phyloP scores from a whole-genome alignment of 1,139 yeast species.

The Kazachstania sp. region DNA sequence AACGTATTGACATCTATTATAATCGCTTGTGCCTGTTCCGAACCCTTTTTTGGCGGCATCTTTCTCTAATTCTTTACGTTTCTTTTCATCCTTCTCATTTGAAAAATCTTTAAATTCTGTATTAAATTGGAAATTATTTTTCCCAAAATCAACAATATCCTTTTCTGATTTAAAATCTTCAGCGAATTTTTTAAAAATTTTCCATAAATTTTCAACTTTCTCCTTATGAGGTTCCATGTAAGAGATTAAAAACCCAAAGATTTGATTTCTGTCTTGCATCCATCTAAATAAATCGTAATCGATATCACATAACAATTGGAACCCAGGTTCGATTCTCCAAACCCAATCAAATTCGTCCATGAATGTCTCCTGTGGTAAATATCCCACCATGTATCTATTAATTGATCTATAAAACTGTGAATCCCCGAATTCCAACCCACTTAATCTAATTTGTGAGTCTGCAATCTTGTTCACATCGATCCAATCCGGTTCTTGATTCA shows the following conservation, averaged over 20 bases:
- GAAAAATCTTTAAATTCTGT: background rate
- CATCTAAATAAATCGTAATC: conserved; percentile 72
- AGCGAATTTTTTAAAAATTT: conserved; percentile 57
- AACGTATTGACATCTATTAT: conserved; percentile 81
- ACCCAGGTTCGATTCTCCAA: conserved; percentile 92
- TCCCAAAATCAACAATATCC: background rate
- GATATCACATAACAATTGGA: conserved; percentile 66
- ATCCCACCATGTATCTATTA: conserved; percentile 88
- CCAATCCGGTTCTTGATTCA: conserved; percentile 40
- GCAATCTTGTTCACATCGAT: conserved; percentile 54
- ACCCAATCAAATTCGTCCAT: conserved; percentile 70
- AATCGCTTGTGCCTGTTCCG: conserved; percentile 32
- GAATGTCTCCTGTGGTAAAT: conserved; percentile 69
- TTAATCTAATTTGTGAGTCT: conserved; percentile 41
- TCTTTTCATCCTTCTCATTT: background rate
- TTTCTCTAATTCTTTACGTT: conserved; percentile 2
- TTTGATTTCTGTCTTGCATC: conserved; percentile 67
- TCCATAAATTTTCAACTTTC: conserved; percentile 74
- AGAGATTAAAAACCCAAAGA: conserved; percentile 70
- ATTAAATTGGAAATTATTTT: conserved; percentile 2
- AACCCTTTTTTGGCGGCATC: conserved; percentile 49
- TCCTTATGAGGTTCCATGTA: conserved; percentile 64
- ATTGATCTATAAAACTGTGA: conserved; percentile 64
- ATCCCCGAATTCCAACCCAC: conserved; percentile 52
- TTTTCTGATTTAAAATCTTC: conserved; percentile 28